phyloP scores from a whole-genome alignment of 164 flowering plant species.

The Umbellularia californica region DNA sequence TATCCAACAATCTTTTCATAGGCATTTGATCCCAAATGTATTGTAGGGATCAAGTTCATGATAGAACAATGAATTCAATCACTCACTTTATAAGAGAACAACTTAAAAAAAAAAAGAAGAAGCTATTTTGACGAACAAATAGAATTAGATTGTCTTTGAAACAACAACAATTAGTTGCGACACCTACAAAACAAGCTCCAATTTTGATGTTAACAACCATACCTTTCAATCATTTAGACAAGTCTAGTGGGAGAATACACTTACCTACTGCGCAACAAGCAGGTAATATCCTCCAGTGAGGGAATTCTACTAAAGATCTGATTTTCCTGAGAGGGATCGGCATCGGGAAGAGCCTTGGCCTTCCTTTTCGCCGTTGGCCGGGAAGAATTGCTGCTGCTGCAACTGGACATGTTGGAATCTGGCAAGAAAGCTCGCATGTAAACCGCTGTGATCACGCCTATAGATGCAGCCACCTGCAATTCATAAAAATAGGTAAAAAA shows the following conservation, averaged over 20 bases:
- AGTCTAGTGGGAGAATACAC: neutral
- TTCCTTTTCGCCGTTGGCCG: conserved; percentile 11
- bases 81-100: too few species aligned
- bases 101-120: too few species aligned
- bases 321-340: conserved; percentile 20
- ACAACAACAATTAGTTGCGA: too few species aligned
- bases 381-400: conserved; percentile 1
- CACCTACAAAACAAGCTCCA: too few species aligned
- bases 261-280: conserved; percentile 58
- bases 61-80: too few species aligned
- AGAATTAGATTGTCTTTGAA: too few species aligned
- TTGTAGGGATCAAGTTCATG: too few species aligned
- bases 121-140: too few species aligned
- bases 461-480: conserved; percentile 34
- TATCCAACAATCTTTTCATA: too few species aligned
- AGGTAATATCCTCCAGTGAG: conserved; percentile 33
- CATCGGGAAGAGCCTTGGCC: neutral
- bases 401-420: conserved; percentile 21
- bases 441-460: conserved; percentile 24
- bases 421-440: conserved; percentile 42
- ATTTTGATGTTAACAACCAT: too few species aligned
- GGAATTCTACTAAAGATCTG: conserved; percentile 43
- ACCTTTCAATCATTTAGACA: too few species aligned
- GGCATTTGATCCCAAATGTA: too few species aligned
- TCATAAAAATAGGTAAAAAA: neutral